phyloP scores from a whole-genome alignment of 1,139 yeast genomes.

The Groenewaldozyma sp. region DNA sequence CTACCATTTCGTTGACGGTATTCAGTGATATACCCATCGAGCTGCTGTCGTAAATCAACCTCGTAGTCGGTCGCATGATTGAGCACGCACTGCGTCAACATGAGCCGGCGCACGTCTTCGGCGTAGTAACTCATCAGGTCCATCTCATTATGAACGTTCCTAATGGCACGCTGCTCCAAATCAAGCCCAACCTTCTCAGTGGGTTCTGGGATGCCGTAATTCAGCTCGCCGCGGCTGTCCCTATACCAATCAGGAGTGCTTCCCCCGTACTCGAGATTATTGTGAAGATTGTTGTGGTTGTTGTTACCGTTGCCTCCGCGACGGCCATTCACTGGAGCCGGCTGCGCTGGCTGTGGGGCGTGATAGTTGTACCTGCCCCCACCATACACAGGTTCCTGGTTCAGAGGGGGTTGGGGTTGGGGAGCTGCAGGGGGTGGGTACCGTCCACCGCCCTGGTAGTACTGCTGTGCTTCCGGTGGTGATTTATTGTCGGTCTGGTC shows the following conservation, averaged over 20 bases:
- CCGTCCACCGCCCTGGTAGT: not conserved
- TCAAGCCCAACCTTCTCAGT: not conserved
- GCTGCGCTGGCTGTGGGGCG: not conserved
- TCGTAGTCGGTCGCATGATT: slow-evolving; percentile 2
- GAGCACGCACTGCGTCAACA: slow-evolving; percentile 2
- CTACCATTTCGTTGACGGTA: not conserved
- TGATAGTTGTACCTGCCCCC: not conserved
- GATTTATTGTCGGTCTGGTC: too few relatives aligned
- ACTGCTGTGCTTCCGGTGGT: slow-evolving; percentile 1
- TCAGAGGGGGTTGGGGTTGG: not conserved
- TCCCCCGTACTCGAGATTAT: not conserved
- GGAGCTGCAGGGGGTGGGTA: not conserved
- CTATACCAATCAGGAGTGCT: slow-evolving; percentile 1
- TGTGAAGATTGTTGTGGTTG: not conserved
- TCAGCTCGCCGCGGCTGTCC: not conserved
- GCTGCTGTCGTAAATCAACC: slow-evolving; percentile 2
- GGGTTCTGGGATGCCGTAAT: not conserved
- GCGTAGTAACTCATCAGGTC: slow-evolving; percentile 3
- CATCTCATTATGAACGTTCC: slow-evolving; percentile 2
- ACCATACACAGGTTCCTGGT: not conserved
- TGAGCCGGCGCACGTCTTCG: slow-evolving; percentile 2
- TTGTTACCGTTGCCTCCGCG: not conserved
- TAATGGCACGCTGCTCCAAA: not conserved
- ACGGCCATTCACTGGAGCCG: too few relatives aligned
- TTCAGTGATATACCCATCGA: slow-evolving; percentile 1